These are phyloP conservation scores for Knufia fluminis DNA, from an alignment of 2,329 filamentous ascomycete species.

Conservation along the genomic window DNA sequence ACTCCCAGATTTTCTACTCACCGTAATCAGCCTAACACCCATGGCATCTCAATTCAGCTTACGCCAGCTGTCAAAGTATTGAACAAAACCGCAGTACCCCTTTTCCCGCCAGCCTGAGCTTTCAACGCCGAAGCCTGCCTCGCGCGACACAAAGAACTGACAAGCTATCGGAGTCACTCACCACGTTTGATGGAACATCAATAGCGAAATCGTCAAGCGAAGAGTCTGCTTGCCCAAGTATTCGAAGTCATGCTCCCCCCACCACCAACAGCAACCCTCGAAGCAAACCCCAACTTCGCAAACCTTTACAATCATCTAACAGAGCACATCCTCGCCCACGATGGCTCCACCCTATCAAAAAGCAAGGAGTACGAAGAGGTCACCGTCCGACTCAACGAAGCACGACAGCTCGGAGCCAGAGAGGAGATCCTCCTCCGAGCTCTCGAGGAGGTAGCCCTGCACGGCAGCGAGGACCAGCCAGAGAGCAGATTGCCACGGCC, in stretches of 20 bases:
- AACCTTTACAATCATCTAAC: constrained; percentile 33
- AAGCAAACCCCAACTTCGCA: constrained; percentile 35
- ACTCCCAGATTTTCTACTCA: too few species aligned
- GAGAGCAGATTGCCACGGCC: not conserved
- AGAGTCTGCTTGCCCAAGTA: too few species aligned
- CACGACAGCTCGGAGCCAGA: constrained; percentile 24
- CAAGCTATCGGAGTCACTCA: too few species aligned
- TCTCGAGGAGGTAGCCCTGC: constrained; percentile 2
- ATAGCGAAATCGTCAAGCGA: too few species aligned
- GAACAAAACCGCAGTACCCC: too few species aligned
- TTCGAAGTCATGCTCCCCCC: constrained; percentile 35
- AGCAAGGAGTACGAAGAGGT: constrained; percentile 11
- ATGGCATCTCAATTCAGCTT: too few species aligned
- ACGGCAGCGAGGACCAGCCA: not conserved
- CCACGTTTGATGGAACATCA: too few species aligned
- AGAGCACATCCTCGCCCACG: constrained; percentile 29
- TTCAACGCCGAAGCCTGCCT: too few species aligned
- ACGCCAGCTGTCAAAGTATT: too few species aligned
- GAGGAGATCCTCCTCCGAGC: constrained; percentile 15
- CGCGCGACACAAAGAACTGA: too few species aligned
- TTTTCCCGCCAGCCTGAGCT: too few species aligned
- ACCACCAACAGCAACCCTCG: constrained; percentile 31
- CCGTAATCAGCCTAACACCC: too few species aligned
- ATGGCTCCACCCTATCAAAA: constrained; percentile 30
- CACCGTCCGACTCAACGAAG: constrained; percentile 25